Evolutionary conservation across 192 early-diverging fungal genomes (phyloP).

Genomic region (Lobosporangium transversale): DNA sequence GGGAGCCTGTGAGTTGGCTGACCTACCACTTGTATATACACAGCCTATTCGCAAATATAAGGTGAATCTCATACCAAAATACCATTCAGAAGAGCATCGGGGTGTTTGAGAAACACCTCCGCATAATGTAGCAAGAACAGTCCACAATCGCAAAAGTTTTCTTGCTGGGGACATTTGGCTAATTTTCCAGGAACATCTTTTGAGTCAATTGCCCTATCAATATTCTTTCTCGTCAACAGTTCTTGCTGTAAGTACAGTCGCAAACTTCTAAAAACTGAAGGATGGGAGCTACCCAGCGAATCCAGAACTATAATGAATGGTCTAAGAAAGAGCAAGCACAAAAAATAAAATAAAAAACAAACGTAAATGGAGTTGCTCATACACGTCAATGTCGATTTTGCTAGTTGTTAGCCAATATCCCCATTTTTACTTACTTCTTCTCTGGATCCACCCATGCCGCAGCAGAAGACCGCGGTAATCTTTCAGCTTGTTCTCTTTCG

Average conservation of each 20-base stretch:
- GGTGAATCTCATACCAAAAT: conserved; percentile 65
- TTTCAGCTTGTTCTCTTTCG: not conserved
- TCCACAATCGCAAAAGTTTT: conserved; percentile 90
- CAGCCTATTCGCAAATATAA: too few species aligned
- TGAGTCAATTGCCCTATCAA: conserved; percentile 26
- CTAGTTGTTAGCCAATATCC: too few species aligned
- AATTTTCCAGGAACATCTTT: conserved; percentile 56
- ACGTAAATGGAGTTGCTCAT: not conserved
- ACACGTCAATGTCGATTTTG: not conserved
- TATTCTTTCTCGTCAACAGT: conserved; percentile 55
- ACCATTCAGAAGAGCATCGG: conserved; percentile 43
- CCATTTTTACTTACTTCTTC: conserved; percentile 21
- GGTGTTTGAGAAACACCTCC: conserved; percentile 69
- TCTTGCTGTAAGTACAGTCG: conserved; percentile 51
- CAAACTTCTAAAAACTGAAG: conserved; percentile 48
- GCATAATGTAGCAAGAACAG: conserved; percentile 85
- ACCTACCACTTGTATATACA: too few species aligned
- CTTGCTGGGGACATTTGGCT: conserved; percentile 78
- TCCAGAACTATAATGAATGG: conserved; percentile 72
- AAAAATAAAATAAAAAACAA: not conserved
- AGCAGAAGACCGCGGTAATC: conserved; percentile 3
- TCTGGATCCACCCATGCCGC: conserved; percentile 16
- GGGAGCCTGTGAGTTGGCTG: not conserved
- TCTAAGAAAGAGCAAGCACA: conserved; percentile 22
- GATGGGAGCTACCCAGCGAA: conserved; percentile 64